Percentiles rank a stretch among this genome's conserved stretches.
These are phyloP conservation scores for Colletotrichum sp. DNA, from an alignment of 2,329 filamentous ascomycete species.

Conservation along the genomic window DNA sequence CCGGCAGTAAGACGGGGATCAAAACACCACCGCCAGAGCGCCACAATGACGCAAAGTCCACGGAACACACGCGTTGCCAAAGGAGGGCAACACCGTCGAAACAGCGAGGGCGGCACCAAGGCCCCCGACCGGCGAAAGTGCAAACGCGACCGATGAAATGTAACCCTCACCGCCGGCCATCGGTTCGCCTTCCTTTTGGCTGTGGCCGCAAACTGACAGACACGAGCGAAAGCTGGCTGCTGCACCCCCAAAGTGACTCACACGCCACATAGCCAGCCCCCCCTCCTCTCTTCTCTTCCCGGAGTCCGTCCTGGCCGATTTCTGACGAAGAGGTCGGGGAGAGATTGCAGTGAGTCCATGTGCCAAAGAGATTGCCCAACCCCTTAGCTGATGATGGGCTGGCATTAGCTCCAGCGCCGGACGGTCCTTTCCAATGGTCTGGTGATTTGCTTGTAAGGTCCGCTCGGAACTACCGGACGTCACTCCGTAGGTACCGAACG, in stretches of 20 bases:
- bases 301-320: neutral
- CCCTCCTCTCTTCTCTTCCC: neutral
- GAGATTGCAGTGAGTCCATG: neutral
- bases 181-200: neutral
- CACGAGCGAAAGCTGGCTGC: neutral
- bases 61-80: neutral
- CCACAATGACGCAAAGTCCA: slow-evolving; percentile 12
- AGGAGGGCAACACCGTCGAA: neutral
- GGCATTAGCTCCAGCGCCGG: neutral
- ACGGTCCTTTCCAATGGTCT: neutral
- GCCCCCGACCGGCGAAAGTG: neutral
- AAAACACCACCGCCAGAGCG: neutral
- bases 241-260: neutral
- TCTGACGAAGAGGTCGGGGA: neutral
- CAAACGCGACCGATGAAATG: neutral
- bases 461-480: slow-evolving; percentile 2
- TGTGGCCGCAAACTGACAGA: neutral
- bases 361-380: neutral
- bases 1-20: neutral
- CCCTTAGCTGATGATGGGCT: slow-evolving; percentile 8
- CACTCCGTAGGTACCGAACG: neutral
- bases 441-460: neutral
- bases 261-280: neutral
- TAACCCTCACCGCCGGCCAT: neutral
- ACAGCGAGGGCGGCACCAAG: neutral